Evolutionary conservation across 208 protist species (phyloP).

Genomic region (Perkinsela sp.): DNA sequence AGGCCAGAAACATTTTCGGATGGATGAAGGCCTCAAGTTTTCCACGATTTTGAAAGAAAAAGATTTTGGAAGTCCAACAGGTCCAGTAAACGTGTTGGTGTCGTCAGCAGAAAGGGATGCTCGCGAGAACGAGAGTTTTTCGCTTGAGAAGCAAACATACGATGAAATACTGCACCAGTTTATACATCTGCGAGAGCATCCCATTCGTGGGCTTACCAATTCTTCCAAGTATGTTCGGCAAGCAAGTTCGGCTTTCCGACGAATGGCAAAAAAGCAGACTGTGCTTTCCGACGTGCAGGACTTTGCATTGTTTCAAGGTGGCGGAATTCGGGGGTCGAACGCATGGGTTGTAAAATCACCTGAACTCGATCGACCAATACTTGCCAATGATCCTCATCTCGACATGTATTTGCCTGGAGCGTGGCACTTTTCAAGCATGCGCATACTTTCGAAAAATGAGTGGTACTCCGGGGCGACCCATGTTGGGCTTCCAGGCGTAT

Average conservation of each 20-base stretch:
- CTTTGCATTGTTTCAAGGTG: neutral
- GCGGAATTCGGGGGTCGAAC: neutral
- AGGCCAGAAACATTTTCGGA: constrained; percentile 6
- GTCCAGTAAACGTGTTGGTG: neutral
- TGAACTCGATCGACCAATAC: constrained; percentile 4
- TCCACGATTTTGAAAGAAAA: neutral
- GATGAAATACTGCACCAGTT: neutral
- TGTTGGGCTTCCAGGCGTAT: constrained; percentile 16
- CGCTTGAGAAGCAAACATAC: neutral
- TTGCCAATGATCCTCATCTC: constrained; percentile 22
- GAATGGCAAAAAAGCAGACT: neutral
- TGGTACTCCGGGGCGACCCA: constrained; percentile 12
- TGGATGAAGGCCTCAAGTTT: neutral
- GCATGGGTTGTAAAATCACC: neutral
- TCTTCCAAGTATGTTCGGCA: neutral
- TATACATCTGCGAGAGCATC: no score
- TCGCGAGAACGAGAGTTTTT: neutral
- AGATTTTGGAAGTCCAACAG: neutral
- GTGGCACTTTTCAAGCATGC: constrained; percentile 21
- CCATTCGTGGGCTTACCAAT: neutral
- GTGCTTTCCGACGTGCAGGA: neutral
- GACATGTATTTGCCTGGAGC: constrained; percentile 16
- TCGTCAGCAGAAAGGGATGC: neutral
- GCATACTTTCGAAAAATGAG: constrained; percentile 9
- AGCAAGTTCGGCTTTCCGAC: neutral